Conservation (phyloP, 2,329 filamentous ascomycete species). For the Verticillium zaregamsianum region DNA sequence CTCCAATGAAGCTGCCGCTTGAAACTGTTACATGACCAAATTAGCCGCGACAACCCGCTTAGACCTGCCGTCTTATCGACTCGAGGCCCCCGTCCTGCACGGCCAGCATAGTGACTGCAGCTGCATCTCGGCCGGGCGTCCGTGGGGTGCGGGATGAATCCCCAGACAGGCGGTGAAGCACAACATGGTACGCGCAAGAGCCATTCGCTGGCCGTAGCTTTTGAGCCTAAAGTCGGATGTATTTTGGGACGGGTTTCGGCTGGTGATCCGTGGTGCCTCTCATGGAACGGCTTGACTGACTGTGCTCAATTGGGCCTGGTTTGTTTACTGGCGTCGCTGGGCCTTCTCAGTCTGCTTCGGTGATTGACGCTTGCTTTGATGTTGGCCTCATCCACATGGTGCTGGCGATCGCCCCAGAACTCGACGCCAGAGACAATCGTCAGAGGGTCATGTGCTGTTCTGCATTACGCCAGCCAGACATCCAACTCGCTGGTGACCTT, state of each 20-base stretch:
- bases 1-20: slow-evolving; percentile 7
- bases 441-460: background rate
- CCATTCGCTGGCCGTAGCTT: background rate
- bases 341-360: too few relatives aligned
- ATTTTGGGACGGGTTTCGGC: background rate
- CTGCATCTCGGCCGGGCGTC: background rate
- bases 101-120: background rate
- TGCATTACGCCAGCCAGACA: background rate
- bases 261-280: background rate
- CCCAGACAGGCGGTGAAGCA: background rate
- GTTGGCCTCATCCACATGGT: background rate
- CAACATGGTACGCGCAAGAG: background rate
- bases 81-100: background rate
- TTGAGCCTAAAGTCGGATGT: background rate
- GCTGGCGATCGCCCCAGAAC: background rate
- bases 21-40: slow-evolving; percentile 12
- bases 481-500: background rate
- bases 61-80: slow-evolving; percentile 6
- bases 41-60: slow-evolving; percentile 14
- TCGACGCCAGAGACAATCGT: background rate
- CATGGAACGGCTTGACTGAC: background rate
- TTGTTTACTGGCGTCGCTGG: background rate
- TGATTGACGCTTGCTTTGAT: background rate
- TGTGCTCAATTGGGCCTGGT: background rate
- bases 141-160: background rate